A percentile compares a stretch with the other conserved stretches of the same genome.
These are phyloP conservation scores for Calonectria honghensis DNA, from an alignment of 2,329 filamentous ascomycete species.

Conservation along the genomic window DNA sequence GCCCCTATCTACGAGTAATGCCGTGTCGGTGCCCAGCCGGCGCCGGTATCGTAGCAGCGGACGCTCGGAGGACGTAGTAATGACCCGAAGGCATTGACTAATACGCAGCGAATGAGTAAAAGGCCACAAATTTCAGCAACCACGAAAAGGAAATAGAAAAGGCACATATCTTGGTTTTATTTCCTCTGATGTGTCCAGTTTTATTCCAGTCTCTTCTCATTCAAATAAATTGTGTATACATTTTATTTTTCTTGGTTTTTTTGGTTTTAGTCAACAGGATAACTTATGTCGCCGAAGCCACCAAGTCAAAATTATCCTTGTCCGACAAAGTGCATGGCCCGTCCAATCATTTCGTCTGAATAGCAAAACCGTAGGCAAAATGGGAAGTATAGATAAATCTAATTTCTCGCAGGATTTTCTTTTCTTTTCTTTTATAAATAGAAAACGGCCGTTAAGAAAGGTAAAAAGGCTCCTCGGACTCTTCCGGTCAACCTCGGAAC, in stretches of 20 bases:
- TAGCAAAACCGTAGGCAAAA: background rate
- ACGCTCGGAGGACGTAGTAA: conserved; percentile 33
- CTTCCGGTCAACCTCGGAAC: conserved; percentile 45
- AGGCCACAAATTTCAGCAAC: too few species aligned
- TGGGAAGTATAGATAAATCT: background rate
- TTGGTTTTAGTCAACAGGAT: background rate
- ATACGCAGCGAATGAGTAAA: background rate
- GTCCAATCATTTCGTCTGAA: background rate
- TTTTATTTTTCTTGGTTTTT: background rate
- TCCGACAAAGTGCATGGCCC: background rate
- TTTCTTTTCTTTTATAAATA: background rate
- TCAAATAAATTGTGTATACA: background rate
- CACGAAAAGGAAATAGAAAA: background rate
- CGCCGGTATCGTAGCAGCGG: conserved; percentile 31
- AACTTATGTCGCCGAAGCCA: background rate
- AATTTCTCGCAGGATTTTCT: background rate
- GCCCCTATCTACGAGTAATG: conserved; percentile 33
- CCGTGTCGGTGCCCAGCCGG: conserved; percentile 43
- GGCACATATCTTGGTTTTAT: background rate
- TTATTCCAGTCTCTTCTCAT: background rate
- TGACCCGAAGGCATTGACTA: conserved; percentile 28
- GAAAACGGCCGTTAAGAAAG: background rate
- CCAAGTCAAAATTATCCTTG: background rate
- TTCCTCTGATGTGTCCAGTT: background rate
- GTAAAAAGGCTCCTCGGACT: conserved; percentile 34